Conservation (phyloP, 345 rosid genomes). For the Isatis tinctoria region DNA sequence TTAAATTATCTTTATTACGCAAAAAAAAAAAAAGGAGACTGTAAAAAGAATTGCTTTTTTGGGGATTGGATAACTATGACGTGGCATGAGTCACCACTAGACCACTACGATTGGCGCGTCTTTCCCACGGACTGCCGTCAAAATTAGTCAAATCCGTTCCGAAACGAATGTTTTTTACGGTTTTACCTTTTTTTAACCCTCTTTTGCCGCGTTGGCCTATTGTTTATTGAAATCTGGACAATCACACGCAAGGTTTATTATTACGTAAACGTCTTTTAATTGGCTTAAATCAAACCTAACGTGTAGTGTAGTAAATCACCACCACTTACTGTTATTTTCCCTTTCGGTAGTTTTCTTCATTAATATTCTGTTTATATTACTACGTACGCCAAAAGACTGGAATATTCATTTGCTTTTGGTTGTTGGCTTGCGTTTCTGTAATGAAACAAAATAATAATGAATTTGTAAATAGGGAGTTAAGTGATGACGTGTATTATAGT, state of each 20-base stretch:
- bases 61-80: constrained; percentile 12
- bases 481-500: neutral
- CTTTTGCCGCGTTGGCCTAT: neutral
- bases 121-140: neutral
- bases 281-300: neutral
- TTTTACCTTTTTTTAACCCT: neutral
- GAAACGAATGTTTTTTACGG: constrained; percentile 2
- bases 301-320: neutral
- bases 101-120: neutral
- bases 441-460: neutral
- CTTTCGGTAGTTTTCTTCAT: neutral
- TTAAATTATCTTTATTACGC: neutral
- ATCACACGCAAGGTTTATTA: neutral
- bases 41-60: neutral
- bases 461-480: neutral
- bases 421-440: neutral
- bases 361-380: neutral
- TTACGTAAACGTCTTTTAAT: neutral
- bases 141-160: constrained; percentile 7
- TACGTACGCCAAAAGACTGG: neutral
- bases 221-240: neutral
- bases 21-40: neutral
- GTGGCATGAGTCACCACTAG: constrained; percentile 5
- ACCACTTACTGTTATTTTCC: neutral
- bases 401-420: constrained; percentile 13